These are phyloP conservation scores for Saprolegnia diclina DNA, from an alignment of 352 stramenopile species.

Conservation along the genomic window DNA sequence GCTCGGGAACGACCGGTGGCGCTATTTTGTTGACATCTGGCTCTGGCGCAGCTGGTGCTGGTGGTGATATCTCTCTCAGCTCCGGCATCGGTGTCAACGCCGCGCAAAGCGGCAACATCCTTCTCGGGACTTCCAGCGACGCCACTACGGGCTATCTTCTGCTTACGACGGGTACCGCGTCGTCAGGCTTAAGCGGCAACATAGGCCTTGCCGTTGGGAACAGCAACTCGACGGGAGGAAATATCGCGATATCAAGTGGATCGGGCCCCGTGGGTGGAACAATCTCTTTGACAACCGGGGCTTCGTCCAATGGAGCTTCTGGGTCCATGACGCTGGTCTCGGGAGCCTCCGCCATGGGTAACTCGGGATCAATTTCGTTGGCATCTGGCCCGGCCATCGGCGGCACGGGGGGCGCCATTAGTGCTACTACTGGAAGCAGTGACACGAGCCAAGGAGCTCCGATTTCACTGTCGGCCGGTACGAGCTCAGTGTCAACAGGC, in stretches of 20 bases:
- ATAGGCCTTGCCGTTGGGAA: not conserved
- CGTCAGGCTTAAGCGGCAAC: constrained; percentile 8
- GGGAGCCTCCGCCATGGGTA: not conserved
- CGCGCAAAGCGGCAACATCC: not conserved
- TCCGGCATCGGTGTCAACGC: not conserved
- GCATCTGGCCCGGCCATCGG: too few species aligned
- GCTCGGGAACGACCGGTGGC: constrained; percentile 33
- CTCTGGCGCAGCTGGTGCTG: constrained; percentile 12
- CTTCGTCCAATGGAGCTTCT: not conserved
- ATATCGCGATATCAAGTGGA: not conserved
- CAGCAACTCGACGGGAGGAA: constrained; percentile 1
- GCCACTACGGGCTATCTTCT: constrained; percentile 21
- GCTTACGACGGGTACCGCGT: not conserved
- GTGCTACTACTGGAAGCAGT: not conserved
- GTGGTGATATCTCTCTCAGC: constrained; percentile 5
- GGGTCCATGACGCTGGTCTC: constrained; percentile 1
- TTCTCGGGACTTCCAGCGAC: not conserved
- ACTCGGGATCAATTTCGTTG: too few species aligned
- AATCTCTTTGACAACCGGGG: not conserved
- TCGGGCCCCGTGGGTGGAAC: constrained; percentile 4
- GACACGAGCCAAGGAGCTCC: not conserved
- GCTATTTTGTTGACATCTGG: constrained; percentile 38
- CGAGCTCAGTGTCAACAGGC: constrained; percentile 44
- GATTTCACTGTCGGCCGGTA: constrained; percentile 8
- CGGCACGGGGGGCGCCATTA: not conserved